Evolutionary conservation across 1,284 basidiomycete genomes (phyloP), one percentile per base, ranked within the genome.

Genomic region (Tilletia horrida): DNA sequence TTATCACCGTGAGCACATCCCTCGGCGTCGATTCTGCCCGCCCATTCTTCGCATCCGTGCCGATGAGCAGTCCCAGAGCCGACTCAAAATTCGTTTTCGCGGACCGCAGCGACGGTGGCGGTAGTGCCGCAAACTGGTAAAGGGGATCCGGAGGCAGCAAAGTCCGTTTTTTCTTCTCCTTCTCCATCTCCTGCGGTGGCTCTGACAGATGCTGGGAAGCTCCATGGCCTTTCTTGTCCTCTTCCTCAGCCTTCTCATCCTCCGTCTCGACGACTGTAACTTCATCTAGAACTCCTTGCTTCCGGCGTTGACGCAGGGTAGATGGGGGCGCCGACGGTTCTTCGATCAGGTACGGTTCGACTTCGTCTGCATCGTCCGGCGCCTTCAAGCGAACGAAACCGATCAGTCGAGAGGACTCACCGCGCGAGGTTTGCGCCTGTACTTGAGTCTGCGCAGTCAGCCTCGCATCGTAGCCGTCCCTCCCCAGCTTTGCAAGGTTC

Each of bases 41-140:
- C 35, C 35, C 35, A 40, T 11, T 40, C 35, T 40, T 40, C 4
- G 6, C 35, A 11, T 18, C 45, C 7, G 16, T 18, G n/a, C 55
- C 55, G 29, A 59, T 31, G 27, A 18, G 31, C 29, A 40, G 7
- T 18, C 35, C 21, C 43, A 67, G 44, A 27, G 59, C 57, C 18
- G 16, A 16, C 27, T 31, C 50, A 27, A 67, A 67, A 18, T 63
- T 16, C 0, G 42, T 23, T 27, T 67, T 59, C 16, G 66, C 66
- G 1, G 27, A 21, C 2, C 66, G 57, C 11, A 67, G 44, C n/a
- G 52, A 48, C 3, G 55, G 66, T 3, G 66, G 66, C n/a, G 66
- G 66, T 2, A 67, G n/a, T 23, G 66, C 59, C 21, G 66, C 55
- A 50, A 62, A 67, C 35, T 67, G 66, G 21, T 67, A 67, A 18